These are phyloP conservation scores for Yamadazyma insecticola DNA, from an alignment of 805 yeast genomes.

Conservation along the genomic window DNA sequence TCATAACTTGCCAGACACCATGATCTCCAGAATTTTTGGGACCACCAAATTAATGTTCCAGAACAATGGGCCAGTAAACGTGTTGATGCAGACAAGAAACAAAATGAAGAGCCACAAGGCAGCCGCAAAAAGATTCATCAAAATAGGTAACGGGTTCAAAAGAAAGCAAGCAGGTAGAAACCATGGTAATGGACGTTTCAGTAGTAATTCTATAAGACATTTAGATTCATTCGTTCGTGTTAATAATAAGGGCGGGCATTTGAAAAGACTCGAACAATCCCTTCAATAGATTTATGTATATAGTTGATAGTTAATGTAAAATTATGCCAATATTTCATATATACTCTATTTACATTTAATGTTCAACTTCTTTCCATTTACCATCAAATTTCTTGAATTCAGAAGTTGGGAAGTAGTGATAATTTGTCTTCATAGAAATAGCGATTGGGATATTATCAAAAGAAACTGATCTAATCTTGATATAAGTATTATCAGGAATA, in stretches of 20 bases:
- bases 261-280: conserved; percentile 46
- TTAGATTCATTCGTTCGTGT: conserved; percentile 59
- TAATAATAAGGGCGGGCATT: conserved; percentile 47
- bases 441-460: conserved; percentile 88
- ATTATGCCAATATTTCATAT: too few relatives aligned
- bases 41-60: conserved; percentile 6
- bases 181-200: conserved; percentile 92
- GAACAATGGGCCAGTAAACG: conserved; percentile 6
- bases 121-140: conserved; percentile 82
- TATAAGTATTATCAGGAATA: conserved; percentile 76
- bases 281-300: too few relatives aligned
- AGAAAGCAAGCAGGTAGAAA: conserved; percentile 72
- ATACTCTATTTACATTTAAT: too few relatives aligned
- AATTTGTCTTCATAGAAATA: conserved; percentile 76
- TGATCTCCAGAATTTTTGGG: conserved; percentile 3
- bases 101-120: conserved; percentile 80
- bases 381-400: conserved; percentile 51
- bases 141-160: conserved; percentile 59
- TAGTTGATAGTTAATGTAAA: too few relatives aligned
- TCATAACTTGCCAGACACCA: conserved; percentile 1
- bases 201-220: conserved; percentile 52
- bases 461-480: conserved; percentile 74
- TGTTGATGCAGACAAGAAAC: conserved; percentile 34
- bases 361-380: conserved; percentile 47
- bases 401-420: conserved; percentile 80